A percentile compares a stretch with the other conserved stretches of the same genome.
phyloP scores from a whole-genome alignment of 192 early-diverging fungal genomes.

The Coemansia sp. region DNA sequence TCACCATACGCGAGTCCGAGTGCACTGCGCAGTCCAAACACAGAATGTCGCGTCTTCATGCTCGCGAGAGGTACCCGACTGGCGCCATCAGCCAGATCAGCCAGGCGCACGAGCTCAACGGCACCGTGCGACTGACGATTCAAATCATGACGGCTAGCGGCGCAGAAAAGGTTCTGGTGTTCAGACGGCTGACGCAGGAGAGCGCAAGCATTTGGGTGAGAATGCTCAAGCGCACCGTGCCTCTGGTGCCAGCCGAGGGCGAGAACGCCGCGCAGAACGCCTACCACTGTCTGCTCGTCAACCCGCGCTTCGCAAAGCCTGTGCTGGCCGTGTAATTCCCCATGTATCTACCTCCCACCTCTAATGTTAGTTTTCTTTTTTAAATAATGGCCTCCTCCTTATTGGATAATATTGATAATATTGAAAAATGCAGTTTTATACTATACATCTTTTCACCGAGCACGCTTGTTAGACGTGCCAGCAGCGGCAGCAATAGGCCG shows the following conservation, averaged over 20 bases:
- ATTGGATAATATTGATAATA: background rate
- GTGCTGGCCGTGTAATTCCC: conserved; percentile 9
- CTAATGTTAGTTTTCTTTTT: conserved; percentile 3
- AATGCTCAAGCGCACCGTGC: conserved; percentile 33
- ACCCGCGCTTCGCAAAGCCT: conserved; percentile 25
- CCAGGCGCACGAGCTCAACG: conserved; percentile 28
- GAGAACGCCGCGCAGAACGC: conserved; percentile 12
- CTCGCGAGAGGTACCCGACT: conserved; percentile 21
- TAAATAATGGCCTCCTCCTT: too few species aligned
- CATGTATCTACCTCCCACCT: conserved; percentile 1
- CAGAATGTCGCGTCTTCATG: conserved; percentile 13
- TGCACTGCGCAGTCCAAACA: background rate
- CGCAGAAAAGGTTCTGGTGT: conserved; percentile 10
- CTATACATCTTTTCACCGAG: background rate
- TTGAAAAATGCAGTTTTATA: background rate
- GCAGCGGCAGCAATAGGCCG: conserved; percentile 8
- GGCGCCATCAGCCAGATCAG: conserved; percentile 36
- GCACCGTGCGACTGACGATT: conserved; percentile 26
- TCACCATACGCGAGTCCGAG: background rate
- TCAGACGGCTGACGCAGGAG: conserved; percentile 30
- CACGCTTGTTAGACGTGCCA: conserved; percentile 17
- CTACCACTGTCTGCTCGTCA: conserved; percentile 33
- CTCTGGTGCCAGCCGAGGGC: conserved; percentile 29
- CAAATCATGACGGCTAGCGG: conserved; percentile 31
- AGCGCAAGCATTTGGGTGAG: conserved; percentile 37